Base-by-base conservation (phyloP, 2,329 filamentous ascomycete species). In the Ceratocystiopsis minuta region DNA sequence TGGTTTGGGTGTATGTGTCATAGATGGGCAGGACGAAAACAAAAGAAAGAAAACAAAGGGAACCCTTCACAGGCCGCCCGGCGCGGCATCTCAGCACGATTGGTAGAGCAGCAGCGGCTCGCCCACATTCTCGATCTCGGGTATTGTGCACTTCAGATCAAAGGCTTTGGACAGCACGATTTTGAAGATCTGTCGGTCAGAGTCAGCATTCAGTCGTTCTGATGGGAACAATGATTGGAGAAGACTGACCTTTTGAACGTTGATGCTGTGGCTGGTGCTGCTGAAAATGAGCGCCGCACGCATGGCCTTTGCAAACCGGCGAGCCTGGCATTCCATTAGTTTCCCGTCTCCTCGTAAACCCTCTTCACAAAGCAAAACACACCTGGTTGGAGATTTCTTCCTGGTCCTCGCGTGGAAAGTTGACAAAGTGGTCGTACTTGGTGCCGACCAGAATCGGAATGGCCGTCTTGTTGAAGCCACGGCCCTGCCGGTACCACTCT, bases 391-490 rank as follows among this genome's bases (percentile, higher is more conserved):
- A 94, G 48, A 98, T 98, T 62, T 98, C 90, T 60, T 98, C 90
- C 59, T 98, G 90, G 56, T 98, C 90, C 57, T 96, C 88, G 36
- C 83, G 74, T 0, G 90, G 87, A 55, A 98, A 95, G 63, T 96
- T 98, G 61, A 98, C 88, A 64, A 98, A 98, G 57, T 96, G 90
- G 55, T 98, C 90, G 60, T 96, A 98, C 61, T 98, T 98, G 33
- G 90, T 98, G 46, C 90, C 90, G 16, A 98, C 84, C 18, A 98
- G 63, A 55, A 98, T 94, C 0, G 90, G 90, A 51, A 98, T 98
- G n/a, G 90, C 90, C 14, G 90, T 98, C 70, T 98, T 98, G 70
- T 98, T 98, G 70, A 98, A 98, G 18, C 90, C 90, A 49, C 90
- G 75, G 38, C 90, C 90, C 62, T 98, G 90, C 43, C 90, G 75